phyloP scores from a whole-genome alignment of 495 filamentous ascomycete species.

The Lepraria neglecta region DNA sequence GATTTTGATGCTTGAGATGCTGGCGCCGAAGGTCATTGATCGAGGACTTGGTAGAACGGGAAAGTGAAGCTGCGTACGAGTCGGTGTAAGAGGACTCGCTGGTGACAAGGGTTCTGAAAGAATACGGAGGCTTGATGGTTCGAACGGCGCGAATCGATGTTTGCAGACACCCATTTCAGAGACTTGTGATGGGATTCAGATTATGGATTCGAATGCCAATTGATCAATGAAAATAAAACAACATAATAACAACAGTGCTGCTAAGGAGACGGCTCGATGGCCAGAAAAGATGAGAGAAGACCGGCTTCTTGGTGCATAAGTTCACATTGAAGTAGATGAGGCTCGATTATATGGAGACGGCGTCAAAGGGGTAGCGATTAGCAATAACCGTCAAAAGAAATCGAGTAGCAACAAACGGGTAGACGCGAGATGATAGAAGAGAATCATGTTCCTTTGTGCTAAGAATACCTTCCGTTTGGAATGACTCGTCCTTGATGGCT shows the following conservation, averaged over 20 bases:
- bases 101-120: conserved; percentile 17
- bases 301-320: neutral
- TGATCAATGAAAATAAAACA: neutral
- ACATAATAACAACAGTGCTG: neutral
- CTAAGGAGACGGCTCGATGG: conserved; percentile 1
- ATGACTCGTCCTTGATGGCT: neutral
- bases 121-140: conserved; percentile 20
- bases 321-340: neutral
- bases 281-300: conserved; percentile 4
- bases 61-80: conserved; percentile 5
- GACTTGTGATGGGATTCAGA: neutral
- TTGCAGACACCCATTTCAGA: conserved; percentile 11
- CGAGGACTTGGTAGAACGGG: conserved; percentile 11
- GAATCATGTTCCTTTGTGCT: conserved; percentile 3
- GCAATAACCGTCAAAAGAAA: conserved; percentile 3
- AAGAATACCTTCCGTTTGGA: neutral
- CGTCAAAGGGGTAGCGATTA: neutral
- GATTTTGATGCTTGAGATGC: neutral
- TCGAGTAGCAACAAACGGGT: neutral
- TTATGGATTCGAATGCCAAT: neutral
- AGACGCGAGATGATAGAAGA: neutral
- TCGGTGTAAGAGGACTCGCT: conserved; percentile 17
- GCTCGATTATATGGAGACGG: neutral
- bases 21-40: neutral
- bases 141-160: conserved; percentile 12